Evolutionary conservation across 2,329 filamentous ascomycete genomes (phyloP), one percentile per base, ranked within the genome.

Genomic region (Fusarium sp.): DNA sequence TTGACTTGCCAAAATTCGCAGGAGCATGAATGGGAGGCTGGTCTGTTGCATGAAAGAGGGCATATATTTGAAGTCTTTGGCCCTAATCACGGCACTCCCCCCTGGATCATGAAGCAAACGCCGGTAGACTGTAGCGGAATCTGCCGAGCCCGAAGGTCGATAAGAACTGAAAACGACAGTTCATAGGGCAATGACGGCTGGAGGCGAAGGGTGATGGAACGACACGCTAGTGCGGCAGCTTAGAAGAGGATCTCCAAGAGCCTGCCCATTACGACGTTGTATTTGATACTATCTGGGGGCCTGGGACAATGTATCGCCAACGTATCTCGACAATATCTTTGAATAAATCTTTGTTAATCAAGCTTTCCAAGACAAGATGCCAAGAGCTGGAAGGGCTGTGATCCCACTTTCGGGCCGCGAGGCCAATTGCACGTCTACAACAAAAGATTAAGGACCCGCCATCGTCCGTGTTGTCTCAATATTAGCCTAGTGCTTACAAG

Each of bases 401-500:
- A 46, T 35, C 10, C 36, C 48, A 32, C 24, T 29, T n/a, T 40
- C 12, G 38, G 22, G 8, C 19, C 44, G 15, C 39, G 26, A 43
- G 13, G 19, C 55, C 42, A 43, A 58, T 45, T 29, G 15, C 13
- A 54, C 6, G 1, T 6, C n/a, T 7, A 9, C 10, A 5, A 15
- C 2, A 6, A 1, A 26, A 48, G 35, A 60, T 60, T 43, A 31
- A 34, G 35, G 52, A 44, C 36, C 55, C 55, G 55, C 57, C 22
- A 9, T 31, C 29, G 36, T 38, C 38, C 34, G 31, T n/a, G 7
- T 3, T 38, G 57, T 60, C 55, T 60, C 55, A 46, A 60, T 36
- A 5, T 7, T 8, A 4, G 12, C 24, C 24, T 59, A 60, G 55
- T 13, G 55, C 55, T 60, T 60, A 47, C 24, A 12, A 5, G 10